Evolutionary conservation across 2,329 filamentous ascomycete genomes (phyloP).

Genomic region (Curvularia sp.): DNA sequence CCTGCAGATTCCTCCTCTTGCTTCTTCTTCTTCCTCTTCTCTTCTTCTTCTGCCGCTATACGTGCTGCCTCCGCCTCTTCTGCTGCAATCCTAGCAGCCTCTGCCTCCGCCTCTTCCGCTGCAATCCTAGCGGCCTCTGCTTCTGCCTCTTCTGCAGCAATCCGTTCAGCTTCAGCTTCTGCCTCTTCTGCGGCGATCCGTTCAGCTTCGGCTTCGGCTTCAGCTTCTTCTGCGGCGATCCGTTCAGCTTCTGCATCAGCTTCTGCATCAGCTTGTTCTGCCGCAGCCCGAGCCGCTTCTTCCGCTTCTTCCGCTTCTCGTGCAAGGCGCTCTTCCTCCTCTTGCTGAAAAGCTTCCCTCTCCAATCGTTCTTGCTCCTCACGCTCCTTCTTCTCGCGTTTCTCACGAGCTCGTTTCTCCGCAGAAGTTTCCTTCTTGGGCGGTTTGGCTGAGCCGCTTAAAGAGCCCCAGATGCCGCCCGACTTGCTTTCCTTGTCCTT

Average conservation of each 20-base stretch:
- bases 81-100: slow-evolving; percentile 30
- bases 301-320: slow-evolving; percentile 39
- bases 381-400: slow-evolving; percentile 41
- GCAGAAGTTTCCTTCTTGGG: slow-evolving; percentile 40
- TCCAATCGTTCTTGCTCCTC: slow-evolving; percentile 35
- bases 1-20: slow-evolving; percentile 31
- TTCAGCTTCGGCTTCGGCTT: slow-evolving; percentile 24
- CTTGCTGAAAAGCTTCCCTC: slow-evolving; percentile 55
- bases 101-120: slow-evolving; percentile 24
- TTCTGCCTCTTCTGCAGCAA: slow-evolving; percentile 17
- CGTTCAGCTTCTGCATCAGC: slow-evolving; percentile 22
- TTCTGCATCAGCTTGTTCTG: slow-evolving; percentile 24
- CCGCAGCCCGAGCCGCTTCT: slow-evolving; percentile 37
- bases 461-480: slow-evolving; percentile 32
- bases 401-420: slow-evolving; percentile 48
- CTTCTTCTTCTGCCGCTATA: slow-evolving; percentile 33
- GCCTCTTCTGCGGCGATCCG: slow-evolving; percentile 36
- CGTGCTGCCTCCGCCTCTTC: slow-evolving; percentile 8
- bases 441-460: slow-evolving; percentile 31
- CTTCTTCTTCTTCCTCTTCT: slow-evolving; percentile 27
- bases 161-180: slow-evolving; percentile 27
- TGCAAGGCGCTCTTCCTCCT: slow-evolving; percentile 33
- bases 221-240: slow-evolving; percentile 30
- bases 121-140: slow-evolving; percentile 23
- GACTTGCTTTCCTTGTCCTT: slow-evolving; percentile 36